Evolutionary conservation across 2,329 filamentous ascomycete genomes (phyloP).

Genomic region (Nemania sp.): DNA sequence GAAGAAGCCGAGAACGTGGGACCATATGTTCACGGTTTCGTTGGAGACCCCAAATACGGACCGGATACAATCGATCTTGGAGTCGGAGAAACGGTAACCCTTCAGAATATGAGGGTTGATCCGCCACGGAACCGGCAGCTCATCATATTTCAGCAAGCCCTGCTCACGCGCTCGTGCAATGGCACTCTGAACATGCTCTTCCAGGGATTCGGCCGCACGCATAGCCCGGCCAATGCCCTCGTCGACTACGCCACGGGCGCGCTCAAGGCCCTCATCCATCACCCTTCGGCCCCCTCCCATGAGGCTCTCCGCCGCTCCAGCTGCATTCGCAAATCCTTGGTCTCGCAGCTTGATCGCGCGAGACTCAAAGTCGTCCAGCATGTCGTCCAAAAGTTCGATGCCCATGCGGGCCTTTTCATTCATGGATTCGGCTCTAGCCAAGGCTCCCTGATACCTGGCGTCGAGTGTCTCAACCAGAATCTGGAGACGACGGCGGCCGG

Average conservation of each 20-base stretch:
- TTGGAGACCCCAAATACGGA: constrained; percentile 87
- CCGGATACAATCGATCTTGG: constrained; percentile 83
- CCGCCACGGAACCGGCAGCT: constrained; percentile 88
- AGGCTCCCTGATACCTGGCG: constrained; percentile 80
- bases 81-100: constrained; percentile 93
- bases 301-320: constrained; percentile 71
- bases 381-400: constrained; percentile 82
- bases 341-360: constrained; percentile 80
- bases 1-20: constrained; percentile 86
- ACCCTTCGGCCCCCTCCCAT: constrained; percentile 80
- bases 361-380: constrained; percentile 83
- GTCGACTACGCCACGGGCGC: constrained; percentile 76
- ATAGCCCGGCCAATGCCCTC: constrained; percentile 82
- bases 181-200: constrained; percentile 82
- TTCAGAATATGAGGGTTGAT: constrained; percentile 91
- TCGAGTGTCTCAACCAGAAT: constrained; percentile 94
- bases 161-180: constrained; percentile 75
- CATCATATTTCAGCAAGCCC: constrained; percentile 84
- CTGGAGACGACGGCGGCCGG: constrained; percentile 79
- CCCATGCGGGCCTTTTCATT: constrained; percentile 91
- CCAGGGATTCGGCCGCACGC: constrained; percentile 78
- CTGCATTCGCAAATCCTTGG: constrained; percentile 68
- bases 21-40: constrained; percentile 98
- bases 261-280: constrained; percentile 77
- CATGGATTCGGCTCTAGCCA: constrained; percentile 82